These are phyloP conservation scores for Thielaviopsis ethacetica DNA, from an alignment of 2,329 filamentous ascomycete genomes.

Conservation along the genomic window DNA sequence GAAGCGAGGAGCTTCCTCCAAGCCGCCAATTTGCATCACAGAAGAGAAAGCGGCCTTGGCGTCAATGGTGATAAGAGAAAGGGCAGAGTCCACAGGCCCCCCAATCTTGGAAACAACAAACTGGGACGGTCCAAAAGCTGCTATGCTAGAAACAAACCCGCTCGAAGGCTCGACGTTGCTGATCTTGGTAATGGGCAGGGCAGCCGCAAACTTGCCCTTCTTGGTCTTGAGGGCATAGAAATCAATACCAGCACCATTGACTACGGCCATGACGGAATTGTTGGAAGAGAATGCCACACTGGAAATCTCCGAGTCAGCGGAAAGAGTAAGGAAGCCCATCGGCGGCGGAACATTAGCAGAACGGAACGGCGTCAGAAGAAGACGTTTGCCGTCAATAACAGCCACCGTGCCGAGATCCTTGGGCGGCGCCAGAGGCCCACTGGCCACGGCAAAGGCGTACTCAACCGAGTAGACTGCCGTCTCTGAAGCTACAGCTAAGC, in stretches of 20 bases:
- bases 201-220: constrained; percentile 22
- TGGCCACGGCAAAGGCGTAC: constrained; percentile 49
- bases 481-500: constrained; percentile 38
- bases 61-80: not conserved
- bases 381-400: constrained; percentile 62
- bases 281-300: constrained; percentile 59
- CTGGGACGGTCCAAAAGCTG: not conserved
- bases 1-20: not conserved
- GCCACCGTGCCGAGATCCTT: constrained; percentile 65
- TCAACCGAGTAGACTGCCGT: constrained; percentile 24
- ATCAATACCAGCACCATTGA: constrained; percentile 50
- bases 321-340: constrained; percentile 69
- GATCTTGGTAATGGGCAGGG: constrained; percentile 14
- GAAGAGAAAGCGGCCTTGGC: not conserved
- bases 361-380: constrained; percentile 77
- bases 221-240: constrained; percentile 54
- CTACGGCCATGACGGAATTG: constrained; percentile 50
- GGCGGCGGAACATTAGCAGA: constrained; percentile 79
- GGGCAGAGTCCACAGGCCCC: not conserved
- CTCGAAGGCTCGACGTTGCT: not conserved
- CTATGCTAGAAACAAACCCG: constrained; percentile 2
- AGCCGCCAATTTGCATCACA: not conserved
- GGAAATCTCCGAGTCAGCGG: constrained; percentile 42
- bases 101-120: constrained; percentile 1
- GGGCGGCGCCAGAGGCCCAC: constrained; percentile 53